Evolutionary conservation across 2,329 filamentous ascomycete genomes (phyloP).

Genomic region (Arthroderma uncinatum): DNA sequence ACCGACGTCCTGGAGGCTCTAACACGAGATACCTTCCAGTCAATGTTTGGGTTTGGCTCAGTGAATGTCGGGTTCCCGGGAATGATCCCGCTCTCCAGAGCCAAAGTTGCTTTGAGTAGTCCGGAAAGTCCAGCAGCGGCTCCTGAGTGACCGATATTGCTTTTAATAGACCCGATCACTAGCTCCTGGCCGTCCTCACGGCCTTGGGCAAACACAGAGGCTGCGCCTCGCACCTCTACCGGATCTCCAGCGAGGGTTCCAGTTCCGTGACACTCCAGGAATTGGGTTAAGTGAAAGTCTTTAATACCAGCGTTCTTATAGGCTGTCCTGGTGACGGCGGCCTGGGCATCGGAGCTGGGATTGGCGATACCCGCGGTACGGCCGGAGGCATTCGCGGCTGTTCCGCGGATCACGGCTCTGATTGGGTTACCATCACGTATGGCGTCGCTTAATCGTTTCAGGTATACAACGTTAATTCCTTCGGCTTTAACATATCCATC

Average conservation of each 20-base stretch:
- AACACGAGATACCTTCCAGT: no score
- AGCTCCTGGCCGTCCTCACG: background rate
- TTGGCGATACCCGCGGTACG: slow-evolving; percentile 23
- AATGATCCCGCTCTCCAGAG: slow-evolving; percentile 22
- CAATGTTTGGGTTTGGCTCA: background rate
- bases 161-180: slow-evolving; percentile 21
- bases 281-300: background rate
- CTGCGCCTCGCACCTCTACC: background rate
- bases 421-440: slow-evolving; percentile 27
- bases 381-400: no score
- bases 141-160: slow-evolving; percentile 24
- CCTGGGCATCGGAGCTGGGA: slow-evolving; percentile 14
- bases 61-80: slow-evolving; percentile 16
- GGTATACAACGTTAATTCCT: slow-evolving; percentile 24
- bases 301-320: slow-evolving; percentile 54
- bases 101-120: slow-evolving; percentile 21
- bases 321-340: slow-evolving; percentile 33
- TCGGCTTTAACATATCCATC: slow-evolving; percentile 29
- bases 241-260: slow-evolving; percentile 6
- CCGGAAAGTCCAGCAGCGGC: slow-evolving; percentile 21
- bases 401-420: slow-evolving; percentile 25
- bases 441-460: slow-evolving; percentile 25
- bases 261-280: background rate
- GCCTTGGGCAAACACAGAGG: background rate
- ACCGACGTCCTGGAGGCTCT: background rate